phyloP scores from a whole-genome alignment of 2,329 filamentous ascomycete genomes.

The Didymosphaeria variabile region DNA sequence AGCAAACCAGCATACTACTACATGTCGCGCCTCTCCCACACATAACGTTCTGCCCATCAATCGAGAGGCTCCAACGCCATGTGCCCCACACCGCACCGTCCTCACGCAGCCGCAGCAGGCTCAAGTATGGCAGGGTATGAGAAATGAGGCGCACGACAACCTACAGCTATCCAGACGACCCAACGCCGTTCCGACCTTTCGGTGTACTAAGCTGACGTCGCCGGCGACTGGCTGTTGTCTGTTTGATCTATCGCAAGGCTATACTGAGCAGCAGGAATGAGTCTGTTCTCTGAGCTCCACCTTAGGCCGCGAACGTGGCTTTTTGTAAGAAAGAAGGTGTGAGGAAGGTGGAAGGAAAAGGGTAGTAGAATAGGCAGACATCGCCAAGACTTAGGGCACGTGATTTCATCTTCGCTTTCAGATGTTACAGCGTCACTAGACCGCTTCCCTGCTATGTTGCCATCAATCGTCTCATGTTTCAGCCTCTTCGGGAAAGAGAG shows the following conservation, averaged over 20 bases:
- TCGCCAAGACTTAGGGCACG: neutral
- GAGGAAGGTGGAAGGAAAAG: neutral
- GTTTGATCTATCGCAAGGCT: slow-evolving; percentile 59
- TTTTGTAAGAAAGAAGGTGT: neutral
- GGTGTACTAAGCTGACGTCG: slow-evolving; percentile 26
- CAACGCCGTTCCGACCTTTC: slow-evolving; percentile 25
- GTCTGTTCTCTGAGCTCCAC: slow-evolving; percentile 62
- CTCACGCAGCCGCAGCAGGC: slow-evolving; percentile 18
- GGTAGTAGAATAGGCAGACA: neutral
- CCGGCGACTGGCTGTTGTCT: slow-evolving; percentile 38
- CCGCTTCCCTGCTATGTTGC: neutral
- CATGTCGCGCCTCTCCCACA: slow-evolving; percentile 15
- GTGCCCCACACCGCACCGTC: slow-evolving; percentile 18
- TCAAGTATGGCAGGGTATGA: slow-evolving; percentile 23
- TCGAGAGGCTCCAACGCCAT: slow-evolving; percentile 5
- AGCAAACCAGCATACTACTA: neutral
- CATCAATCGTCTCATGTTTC: neutral
- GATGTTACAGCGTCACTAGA: slow-evolving; percentile 9
- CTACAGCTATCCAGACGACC: slow-evolving; percentile 34
- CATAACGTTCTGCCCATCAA: slow-evolving; percentile 4
- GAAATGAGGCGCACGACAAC: slow-evolving; percentile 21
- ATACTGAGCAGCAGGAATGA: slow-evolving; percentile 65
- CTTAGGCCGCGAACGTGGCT: slow-evolving; percentile 55
- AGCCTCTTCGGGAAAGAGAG: neutral
- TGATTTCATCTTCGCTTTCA: neutral